Evolutionary conservation across 2,329 filamentous ascomycete species (phyloP), one percentile per base, ranked within the genome.

Genomic region (Didymella sp.): DNA sequence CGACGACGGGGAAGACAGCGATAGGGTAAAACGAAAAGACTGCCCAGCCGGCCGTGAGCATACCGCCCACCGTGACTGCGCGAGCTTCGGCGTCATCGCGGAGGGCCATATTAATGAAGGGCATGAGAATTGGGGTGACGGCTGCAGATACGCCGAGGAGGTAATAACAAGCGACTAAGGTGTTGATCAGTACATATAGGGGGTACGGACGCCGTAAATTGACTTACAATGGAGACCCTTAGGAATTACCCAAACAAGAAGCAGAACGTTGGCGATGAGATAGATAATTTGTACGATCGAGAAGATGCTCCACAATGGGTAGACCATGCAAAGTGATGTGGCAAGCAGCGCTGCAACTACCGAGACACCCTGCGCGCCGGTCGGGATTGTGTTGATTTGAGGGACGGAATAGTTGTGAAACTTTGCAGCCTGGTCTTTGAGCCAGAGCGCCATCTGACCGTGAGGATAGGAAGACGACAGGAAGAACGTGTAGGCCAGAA

Each of bases 391-490:
- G 66, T 84, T 84, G 56, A 83, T 78, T 55, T 83, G 76, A 0
- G 77, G 75, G 0, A 84, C 74, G 0, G 79, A 78, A 62, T 81
- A 84, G 25, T 66, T 63, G 28, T 66, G 67, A 21, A 64, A 61
- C 48, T 72, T 73, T 2, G 56, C 61, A 5, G 77, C 76, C 25
- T 81, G 78, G 1, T 76, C 75, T 56, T 83, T 83, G 37, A 84
- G 76, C 82, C 82, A 84, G 11, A 84, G 76, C 27, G 77, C 81
- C 81, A 84, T 84, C 52, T 84, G 83, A 0, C 70, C 66, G 3
- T 71, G 63, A 0, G 80, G 80, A 55, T 84, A 84, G 0, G 73
- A 74, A 0, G 77, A 77, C 6, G 64, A 72, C 1, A 70, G 47
- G 53, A 70, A 67, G 52, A 81, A 75, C 0, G 72, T 81, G 58